Evolutionary conservation across 2,329 filamentous ascomycete species (phyloP).

Genomic region (Myriosclerotinia duriaeana): DNA sequence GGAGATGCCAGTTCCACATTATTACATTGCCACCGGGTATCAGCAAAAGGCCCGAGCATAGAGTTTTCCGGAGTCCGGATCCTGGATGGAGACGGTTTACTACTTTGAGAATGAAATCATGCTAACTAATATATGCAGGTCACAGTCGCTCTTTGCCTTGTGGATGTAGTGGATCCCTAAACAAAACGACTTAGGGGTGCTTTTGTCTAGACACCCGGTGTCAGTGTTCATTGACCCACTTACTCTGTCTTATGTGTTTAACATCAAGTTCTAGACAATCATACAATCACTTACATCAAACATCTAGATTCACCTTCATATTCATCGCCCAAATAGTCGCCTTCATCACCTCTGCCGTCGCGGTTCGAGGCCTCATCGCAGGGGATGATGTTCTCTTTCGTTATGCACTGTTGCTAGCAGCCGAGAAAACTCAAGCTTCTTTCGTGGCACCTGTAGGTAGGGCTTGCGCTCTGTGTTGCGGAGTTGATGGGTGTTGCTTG

Average conservation of each 20-base stretch:
- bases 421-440: not conserved
- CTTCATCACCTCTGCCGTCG: conserved; percentile 10
- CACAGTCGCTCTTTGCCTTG: conserved; percentile 16
- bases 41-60: conserved; percentile 16
- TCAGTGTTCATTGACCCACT: not conserved
- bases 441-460: conserved; percentile 42
- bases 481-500: conserved; percentile 43
- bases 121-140: conserved; percentile 5
- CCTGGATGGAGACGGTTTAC: not conserved
- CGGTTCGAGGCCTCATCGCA: not conserved
- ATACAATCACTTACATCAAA: not conserved
- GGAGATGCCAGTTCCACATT: conserved; percentile 40
- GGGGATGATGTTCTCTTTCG: not conserved
- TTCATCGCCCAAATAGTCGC: conserved; percentile 33
- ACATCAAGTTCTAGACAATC: not conserved
- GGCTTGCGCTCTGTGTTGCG: conserved; percentile 48
- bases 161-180: conserved; percentile 8
- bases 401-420: not conserved
- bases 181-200: not conserved
- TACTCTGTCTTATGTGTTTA: not conserved
- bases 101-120: not conserved
- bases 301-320: conserved; percentile 35
- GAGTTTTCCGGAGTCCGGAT: conserved; percentile 9
- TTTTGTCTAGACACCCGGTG: not conserved
- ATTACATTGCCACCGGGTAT: conserved; percentile 28